These are phyloP conservation scores for Antitrichia curtipendula DNA, from an alignment of 225 moss, liverwort and hornwort species.

Conservation along the genomic window DNA sequence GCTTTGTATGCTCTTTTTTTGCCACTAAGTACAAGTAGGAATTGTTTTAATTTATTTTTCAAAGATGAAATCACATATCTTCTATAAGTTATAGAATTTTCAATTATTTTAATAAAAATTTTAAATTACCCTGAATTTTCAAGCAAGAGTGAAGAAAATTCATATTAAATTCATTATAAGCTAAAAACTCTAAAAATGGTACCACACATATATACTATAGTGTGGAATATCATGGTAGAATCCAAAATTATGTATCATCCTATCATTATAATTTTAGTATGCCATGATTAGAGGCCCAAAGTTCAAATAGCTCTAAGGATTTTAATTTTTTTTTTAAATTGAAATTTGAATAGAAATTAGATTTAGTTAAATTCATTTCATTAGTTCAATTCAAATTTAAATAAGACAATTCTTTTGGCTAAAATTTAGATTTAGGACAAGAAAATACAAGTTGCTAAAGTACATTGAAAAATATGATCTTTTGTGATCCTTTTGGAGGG, in stretches of 20 bases:
- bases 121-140: fast-evolving
- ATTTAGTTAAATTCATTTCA: background rate
- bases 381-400: background rate
- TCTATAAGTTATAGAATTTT: background rate
- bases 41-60: background rate
- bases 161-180: too few relatives aligned
- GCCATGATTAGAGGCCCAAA: too few relatives aligned
- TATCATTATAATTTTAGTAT: background rate
- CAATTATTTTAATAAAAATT: background rate
- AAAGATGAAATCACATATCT: background rate
- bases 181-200: background rate
- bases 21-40: background rate
- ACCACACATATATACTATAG: background rate
- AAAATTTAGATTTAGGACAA: background rate
- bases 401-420: background rate
- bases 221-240: background rate
- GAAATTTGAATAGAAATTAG: background rate
- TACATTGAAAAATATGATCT: background rate
- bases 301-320: background rate
- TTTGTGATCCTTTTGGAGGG: fast-evolving
- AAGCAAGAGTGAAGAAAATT: background rate
- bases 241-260: background rate
- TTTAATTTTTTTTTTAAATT: background rate
- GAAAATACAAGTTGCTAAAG: background rate
- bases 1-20: background rate